Percentiles rank a stretch among this genome's conserved stretches.
phyloP scores from a whole-genome alignment of 441 rosid genomes.

The Arabidopsis lyrata region DNA sequence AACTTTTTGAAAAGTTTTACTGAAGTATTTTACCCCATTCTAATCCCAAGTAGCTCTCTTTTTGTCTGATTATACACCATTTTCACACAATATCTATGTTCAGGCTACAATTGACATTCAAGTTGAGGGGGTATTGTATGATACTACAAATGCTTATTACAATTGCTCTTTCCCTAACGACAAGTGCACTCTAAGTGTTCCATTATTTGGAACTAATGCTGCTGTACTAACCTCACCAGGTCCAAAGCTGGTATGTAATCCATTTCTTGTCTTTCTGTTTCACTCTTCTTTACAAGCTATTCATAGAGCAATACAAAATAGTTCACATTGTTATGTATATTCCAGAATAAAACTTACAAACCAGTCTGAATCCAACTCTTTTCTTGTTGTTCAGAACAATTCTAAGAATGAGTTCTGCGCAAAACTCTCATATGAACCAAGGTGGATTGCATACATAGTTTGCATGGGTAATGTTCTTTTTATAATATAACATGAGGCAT shows the following conservation, averaged over 20 bases:
- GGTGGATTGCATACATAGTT: constrained; percentile 89
- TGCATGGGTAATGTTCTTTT: constrained; percentile 69
- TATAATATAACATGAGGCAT: constrained; percentile 21
- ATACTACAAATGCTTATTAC: constrained; percentile 80
- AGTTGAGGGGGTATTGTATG: constrained; percentile 65
- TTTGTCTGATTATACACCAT: background rate
- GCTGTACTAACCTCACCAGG: constrained; percentile 78
- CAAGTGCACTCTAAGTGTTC: constrained; percentile 60
- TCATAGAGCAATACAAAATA: constrained; percentile 22
- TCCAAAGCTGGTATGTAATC: constrained; percentile 58
- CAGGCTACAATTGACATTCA: constrained; percentile 75
- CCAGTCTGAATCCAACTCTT: constrained; percentile 15
- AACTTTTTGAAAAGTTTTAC: constrained; percentile 18
- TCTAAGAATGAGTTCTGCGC: constrained; percentile 65
- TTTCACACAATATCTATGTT: constrained; percentile 22
- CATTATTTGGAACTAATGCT: constrained; percentile 69
- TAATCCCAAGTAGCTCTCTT: constrained; percentile 9
- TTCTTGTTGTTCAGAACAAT: constrained; percentile 58
- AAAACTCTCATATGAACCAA: constrained; percentile 81
- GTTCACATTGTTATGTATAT: constrained; percentile 21
- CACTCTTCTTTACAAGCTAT: constrained; percentile 7
- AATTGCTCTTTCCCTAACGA: constrained; percentile 69
- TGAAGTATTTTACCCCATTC: background rate
- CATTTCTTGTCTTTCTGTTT: constrained; percentile 24
- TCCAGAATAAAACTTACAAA: constrained; percentile 3